Conservation (phyloP, 805 yeast genomes). For the Candida alai region DNA sequence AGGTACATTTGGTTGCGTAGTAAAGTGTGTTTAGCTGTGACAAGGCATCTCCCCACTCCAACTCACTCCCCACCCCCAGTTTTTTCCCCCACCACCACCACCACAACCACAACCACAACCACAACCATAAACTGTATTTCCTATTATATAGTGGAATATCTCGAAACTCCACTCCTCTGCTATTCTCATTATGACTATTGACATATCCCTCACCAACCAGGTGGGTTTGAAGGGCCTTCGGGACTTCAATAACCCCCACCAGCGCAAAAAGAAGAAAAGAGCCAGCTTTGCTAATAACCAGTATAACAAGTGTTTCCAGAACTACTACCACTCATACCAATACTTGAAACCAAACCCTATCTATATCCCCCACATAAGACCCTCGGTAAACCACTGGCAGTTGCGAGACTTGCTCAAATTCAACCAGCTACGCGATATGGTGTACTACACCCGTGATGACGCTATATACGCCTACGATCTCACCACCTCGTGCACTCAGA, state of each 20-base stretch:
- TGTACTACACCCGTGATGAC: slow-evolving; percentile 59
- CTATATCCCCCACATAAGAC: slow-evolving; percentile 28
- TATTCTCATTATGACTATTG: slow-evolving; percentile 5
- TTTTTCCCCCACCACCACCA: too few species aligned
- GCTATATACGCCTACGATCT: slow-evolving; percentile 46
- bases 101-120: too few species aligned
- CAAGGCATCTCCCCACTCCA: too few species aligned
- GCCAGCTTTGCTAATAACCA: slow-evolving; percentile 2
- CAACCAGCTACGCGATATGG: slow-evolving; percentile 37
- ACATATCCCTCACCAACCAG: slow-evolving; percentile 2
- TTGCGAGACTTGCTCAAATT: slow-evolving; percentile 67
- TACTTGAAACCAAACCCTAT: slow-evolving; percentile 34
- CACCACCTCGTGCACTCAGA: slow-evolving; percentile 20
- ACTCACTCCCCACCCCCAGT: too few species aligned
- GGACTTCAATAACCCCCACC: neutral
- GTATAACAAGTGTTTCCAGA: slow-evolving; percentile 35
- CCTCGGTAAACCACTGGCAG: slow-evolving; percentile 66
- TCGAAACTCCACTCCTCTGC: too few species aligned
- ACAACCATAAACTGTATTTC: too few species aligned
- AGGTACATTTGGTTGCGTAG: too few species aligned
- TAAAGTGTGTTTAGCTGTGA: too few species aligned
- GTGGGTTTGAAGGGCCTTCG: neutral
- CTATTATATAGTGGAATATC: too few species aligned
- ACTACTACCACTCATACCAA: slow-evolving; percentile 38
- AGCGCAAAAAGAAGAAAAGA: neutral